phyloP scores from a whole-genome alignment of 169 alveolate species.

The Babesia ovata region DNA sequence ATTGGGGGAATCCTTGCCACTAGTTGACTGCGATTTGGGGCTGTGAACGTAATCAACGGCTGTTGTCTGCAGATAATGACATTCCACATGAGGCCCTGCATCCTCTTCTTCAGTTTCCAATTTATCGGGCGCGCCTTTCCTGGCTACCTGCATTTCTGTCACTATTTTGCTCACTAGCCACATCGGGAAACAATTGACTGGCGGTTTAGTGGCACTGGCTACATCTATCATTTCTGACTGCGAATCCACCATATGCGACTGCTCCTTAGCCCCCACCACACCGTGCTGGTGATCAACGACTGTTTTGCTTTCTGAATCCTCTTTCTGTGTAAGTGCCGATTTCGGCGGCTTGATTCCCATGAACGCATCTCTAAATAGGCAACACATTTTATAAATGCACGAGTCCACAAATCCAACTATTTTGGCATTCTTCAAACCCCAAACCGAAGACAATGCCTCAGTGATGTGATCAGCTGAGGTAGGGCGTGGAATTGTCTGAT shows the following conservation, averaged over 20 bases:
- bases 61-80: slow-evolving; percentile 6
- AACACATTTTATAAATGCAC: slow-evolving; percentile 11
- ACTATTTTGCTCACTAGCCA: slow-evolving; percentile 19
- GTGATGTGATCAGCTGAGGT: not conserved
- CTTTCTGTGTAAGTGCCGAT: not conserved
- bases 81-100: not conserved
- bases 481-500: not conserved
- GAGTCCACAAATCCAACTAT: not conserved
- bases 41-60: not conserved
- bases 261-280: not conserved
- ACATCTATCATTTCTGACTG: not conserved
- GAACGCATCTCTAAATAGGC: not conserved
- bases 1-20: not conserved
- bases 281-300: not conserved
- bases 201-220: not conserved
- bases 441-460: slow-evolving; percentile 1
- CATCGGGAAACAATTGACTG: not conserved
- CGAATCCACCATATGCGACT: not conserved
- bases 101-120: not conserved
- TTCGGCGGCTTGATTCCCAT: not conserved
- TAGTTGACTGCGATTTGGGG: slow-evolving; percentile 4
- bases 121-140: not conserved
- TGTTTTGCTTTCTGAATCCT: not conserved
- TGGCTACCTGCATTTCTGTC: not conserved
- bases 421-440: not conserved